Evolutionary conservation across 179 eudicot genomes (phyloP).

Genomic region (Vitellaria paradoxa): DNA sequence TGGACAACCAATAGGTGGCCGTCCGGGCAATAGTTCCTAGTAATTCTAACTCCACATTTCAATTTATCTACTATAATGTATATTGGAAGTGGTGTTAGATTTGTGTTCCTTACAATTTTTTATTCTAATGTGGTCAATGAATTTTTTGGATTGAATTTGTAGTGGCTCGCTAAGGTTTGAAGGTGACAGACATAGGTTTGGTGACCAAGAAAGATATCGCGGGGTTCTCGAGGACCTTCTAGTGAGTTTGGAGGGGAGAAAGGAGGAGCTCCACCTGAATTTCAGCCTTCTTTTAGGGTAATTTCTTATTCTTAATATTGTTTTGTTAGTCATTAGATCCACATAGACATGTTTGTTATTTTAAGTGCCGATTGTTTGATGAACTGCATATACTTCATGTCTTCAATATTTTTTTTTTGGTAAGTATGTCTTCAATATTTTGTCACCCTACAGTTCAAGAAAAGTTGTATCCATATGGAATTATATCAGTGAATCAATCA

Average conservation of each 20-base stretch:
- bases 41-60: slow-evolving; percentile 12
- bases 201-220: slow-evolving; percentile 81
- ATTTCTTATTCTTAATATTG: not conserved
- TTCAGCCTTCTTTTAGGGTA: slow-evolving; percentile 73
- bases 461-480: too few species aligned
- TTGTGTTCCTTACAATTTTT: too few species aligned
- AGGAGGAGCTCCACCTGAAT: slow-evolving; percentile 73
- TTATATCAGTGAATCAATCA: too few species aligned
- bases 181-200: slow-evolving; percentile 72
- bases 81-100: too few species aligned
- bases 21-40: slow-evolving; percentile 60
- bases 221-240: slow-evolving; percentile 71
- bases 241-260: slow-evolving; percentile 71
- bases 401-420: too few species aligned
- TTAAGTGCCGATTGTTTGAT: not conserved
- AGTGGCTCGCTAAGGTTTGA: slow-evolving; percentile 82
- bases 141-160: too few species aligned
- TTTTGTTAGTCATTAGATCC: not conserved
- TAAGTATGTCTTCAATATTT: too few species aligned
- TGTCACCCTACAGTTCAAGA: too few species aligned
- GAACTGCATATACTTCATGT: not conserved
- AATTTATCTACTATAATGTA: too few species aligned
- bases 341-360: not conserved
- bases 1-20: slow-evolving; percentile 44
- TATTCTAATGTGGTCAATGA: too few species aligned